Evolutionary conservation across 2,329 filamentous ascomycete species (phyloP), one percentile per base, ranked within the genome.

Genomic region (Clonostachys chloroleuca): DNA sequence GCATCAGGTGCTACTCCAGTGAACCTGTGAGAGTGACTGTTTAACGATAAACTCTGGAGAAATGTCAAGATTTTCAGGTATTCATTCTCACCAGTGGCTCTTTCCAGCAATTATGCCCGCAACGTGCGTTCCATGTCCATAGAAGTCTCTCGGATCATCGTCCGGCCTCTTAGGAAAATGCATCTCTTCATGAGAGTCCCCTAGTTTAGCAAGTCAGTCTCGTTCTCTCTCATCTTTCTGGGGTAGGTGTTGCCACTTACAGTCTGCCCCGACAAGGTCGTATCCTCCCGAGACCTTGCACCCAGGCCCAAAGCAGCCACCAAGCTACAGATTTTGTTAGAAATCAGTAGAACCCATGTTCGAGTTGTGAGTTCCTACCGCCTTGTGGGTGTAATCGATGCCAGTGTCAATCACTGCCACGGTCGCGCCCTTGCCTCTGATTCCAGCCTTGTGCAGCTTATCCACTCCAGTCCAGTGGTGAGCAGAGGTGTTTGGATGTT

Each of bases 351-450:
- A 34, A 24, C 33, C 40, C n/a, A 20, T 33, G 24, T 30, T 30
- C 24, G 8, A 30, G 24, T 10, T 30, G 9, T 30, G 24, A 30
- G 14, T 46, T 42, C 53, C 40, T 51, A 68, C 65, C 30, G 67
- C 63, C 45, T 60, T 55, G 44, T 71, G 68, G 1, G 58, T 64
- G 42, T 71, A 71, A 44, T 69, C 65, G 30, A 70, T 56, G 0
- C 68, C 68, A 1, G 66, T 67, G 45, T 71, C 68, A 37, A 71
- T 61, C 30, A 71, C 56, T 9, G 67, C 68, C 34, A 71, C 56
- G 34, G 59, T 69, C 13, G 59, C 63, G 2, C 66, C 67, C 40
- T 63, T 63, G 5, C 68, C 68, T 9, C 59, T 54, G 14, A 69
- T 62, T 3, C 68, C 68, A n/a, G 54, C 52, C 16, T 56, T 55